Conservation (phyloP, 2,329 filamentous ascomycete genomes). For the Ascomycota sp. region DNA sequence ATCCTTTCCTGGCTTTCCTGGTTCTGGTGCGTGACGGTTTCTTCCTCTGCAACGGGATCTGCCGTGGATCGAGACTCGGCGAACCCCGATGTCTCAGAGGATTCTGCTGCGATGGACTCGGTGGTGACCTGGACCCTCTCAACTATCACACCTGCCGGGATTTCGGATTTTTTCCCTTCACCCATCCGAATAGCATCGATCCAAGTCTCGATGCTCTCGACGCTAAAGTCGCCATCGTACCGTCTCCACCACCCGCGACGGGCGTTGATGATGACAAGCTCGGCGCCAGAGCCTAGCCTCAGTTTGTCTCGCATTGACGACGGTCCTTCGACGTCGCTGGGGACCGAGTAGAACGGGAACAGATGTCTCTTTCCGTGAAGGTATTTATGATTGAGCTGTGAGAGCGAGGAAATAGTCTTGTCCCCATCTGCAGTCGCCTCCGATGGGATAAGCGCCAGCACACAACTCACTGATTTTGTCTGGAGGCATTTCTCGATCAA, state of each 20-base stretch:
- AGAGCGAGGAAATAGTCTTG: slow-evolving; percentile 40
- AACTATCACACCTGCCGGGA: slow-evolving; percentile 41
- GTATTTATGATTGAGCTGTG: slow-evolving; percentile 60
- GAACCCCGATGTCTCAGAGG: neutral
- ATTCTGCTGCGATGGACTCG: neutral
- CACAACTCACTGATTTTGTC: slow-evolving; percentile 59
- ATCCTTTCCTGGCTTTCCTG: slow-evolving; percentile 10
- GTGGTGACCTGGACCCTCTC: slow-evolving; percentile 1
- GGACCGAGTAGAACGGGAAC: slow-evolving; percentile 69
- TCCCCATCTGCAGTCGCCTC: slow-evolving; percentile 28
- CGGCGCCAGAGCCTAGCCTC: slow-evolving; percentile 37
- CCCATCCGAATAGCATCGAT: slow-evolving; percentile 81
- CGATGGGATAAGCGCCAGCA: slow-evolving; percentile 51
- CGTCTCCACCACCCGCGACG: slow-evolving; percentile 73
- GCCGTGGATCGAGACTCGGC: no score
- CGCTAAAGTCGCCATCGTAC: slow-evolving; percentile 41
- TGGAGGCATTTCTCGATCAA: slow-evolving; percentile 55
- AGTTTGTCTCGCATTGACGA: slow-evolving; percentile 29
- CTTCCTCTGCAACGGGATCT: slow-evolving; percentile 2
- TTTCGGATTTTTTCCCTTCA: slow-evolving; percentile 59
- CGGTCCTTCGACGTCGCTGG: slow-evolving; percentile 21
- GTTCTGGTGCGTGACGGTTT: slow-evolving; percentile 7
- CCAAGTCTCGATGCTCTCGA: slow-evolving; percentile 56
- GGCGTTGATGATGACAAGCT: slow-evolving; percentile 66
- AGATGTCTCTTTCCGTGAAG: slow-evolving; percentile 41